Conservation (phyloP, 2,329 filamentous ascomycete species). For the Hypoxylon sp. region DNA sequence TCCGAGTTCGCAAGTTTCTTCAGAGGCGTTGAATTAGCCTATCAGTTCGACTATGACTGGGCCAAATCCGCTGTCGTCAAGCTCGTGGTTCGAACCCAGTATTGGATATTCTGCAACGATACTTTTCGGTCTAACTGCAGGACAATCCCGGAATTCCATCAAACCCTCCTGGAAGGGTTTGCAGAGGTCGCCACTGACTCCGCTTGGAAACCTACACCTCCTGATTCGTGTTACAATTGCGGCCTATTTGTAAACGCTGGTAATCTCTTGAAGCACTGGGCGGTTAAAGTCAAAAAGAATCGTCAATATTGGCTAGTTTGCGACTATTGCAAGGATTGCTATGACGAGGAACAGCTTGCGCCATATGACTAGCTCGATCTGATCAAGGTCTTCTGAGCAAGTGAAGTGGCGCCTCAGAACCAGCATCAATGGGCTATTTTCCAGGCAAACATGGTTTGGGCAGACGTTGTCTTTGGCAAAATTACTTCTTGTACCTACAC, state of each 20-base stretch:
- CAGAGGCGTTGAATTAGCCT: neutral
- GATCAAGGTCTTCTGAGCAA: no score
- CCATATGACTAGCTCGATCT: no score
- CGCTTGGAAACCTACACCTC: neutral
- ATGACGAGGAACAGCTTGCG: no score
- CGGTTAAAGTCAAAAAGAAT: no score
- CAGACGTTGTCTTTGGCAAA: neutral
- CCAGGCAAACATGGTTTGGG: neutral
- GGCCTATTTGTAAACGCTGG: no score
- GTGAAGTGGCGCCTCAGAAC: neutral
- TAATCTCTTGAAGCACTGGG: no score
- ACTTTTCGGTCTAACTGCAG: slow-evolving; percentile 7
- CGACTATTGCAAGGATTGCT: no score
- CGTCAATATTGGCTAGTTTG: no score
- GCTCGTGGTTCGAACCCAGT: neutral
- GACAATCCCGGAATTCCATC: neutral
- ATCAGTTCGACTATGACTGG: neutral
- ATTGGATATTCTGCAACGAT: slow-evolving; percentile 10
- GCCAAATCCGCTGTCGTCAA: neutral
- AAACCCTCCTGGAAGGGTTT: neutral
- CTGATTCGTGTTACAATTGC: neutral
- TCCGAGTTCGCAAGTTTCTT: neutral
- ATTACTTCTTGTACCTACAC: neutral
- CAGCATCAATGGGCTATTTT: neutral
- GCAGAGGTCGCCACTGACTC: neutral